These are phyloP conservation scores for Jacaranda copaia DNA, from an alignment of 257 asterid species.

Conservation along the genomic window DNA sequence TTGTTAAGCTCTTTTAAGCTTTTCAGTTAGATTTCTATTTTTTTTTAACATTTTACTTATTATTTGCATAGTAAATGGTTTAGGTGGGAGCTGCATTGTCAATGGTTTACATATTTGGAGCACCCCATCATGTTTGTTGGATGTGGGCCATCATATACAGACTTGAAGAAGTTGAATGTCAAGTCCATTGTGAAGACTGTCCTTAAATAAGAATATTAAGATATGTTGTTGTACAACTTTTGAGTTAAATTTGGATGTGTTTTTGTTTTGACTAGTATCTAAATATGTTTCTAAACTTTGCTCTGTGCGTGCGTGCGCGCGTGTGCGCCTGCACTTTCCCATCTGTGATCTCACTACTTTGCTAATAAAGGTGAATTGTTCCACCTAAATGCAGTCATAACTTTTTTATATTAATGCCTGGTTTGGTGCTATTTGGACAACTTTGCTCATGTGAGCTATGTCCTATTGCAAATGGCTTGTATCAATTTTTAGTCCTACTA, in stretches of 20 bases:
- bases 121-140: slow-evolving; percentile 98
- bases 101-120: slow-evolving; percentile 92
- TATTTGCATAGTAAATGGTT: slow-evolving; percentile 6
- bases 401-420: no score
- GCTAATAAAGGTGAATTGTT: slow-evolving; percentile 51
- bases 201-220: slow-evolving; percentile 58
- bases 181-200: slow-evolving; percentile 94
- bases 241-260: neutral
- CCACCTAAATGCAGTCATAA: neutral
- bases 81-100: no score
- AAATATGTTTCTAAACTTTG: slow-evolving; percentile 3
- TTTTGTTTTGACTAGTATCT: neutral
- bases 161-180: slow-evolving; percentile 92
- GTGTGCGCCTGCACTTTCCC: slow-evolving; percentile 24
- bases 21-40: neutral
- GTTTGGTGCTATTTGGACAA: no score
- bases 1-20: neutral
- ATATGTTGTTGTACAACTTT: neutral
- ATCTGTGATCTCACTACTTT: slow-evolving; percentile 51
- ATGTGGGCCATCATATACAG: slow-evolving; percentile 95
- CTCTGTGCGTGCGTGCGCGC: neutral
- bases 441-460: no score
- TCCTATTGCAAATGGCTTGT: no score
- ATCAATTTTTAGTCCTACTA: no score
- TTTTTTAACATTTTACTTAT: neutral